A percentile compares a stretch with the other conserved stretches of the same genome.
These are phyloP conservation scores for Papiliotrema nemorosa DNA, from an alignment of 1,284 basidiomycete species.

Conservation along the genomic window DNA sequence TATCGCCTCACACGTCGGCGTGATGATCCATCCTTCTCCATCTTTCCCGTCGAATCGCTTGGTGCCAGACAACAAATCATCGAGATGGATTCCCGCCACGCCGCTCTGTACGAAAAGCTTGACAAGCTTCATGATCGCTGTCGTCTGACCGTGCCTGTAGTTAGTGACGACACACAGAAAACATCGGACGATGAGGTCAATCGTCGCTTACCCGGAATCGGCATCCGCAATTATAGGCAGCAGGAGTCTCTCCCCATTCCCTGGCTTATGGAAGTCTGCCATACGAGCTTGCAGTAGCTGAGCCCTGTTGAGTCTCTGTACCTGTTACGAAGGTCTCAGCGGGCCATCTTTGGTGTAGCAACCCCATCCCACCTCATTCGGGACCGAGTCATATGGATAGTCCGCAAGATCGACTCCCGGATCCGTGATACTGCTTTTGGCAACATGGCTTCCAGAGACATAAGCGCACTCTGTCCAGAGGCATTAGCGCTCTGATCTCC, in stretches of 20 bases:
- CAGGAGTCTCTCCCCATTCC: constrained; percentile 2
- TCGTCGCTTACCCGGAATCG: constrained; percentile 32
- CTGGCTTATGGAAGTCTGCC: constrained; percentile 2
- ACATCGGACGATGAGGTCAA: neutral
- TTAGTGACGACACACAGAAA: neutral
- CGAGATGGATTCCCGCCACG: constrained; percentile 17
- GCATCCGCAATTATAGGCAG: constrained; percentile 20
- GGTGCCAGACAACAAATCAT: constrained; percentile 13
- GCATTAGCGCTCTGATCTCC: too few relatives aligned
- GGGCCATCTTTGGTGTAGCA: neutral
- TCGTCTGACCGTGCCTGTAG: constrained; percentile 49
- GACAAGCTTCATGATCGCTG: constrained; percentile 54
- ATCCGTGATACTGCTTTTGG: constrained; percentile 6
- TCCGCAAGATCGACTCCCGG: constrained; percentile 13
- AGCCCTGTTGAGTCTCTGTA: constrained; percentile 8
- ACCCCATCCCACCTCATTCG: constrained; percentile 1
- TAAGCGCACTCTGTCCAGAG: constrained; percentile 6
- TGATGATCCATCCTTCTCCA: constrained; percentile 10
- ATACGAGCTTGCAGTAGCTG: constrained; percentile 8
- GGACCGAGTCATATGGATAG: constrained; percentile 17
- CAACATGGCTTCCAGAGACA: constrained; percentile 9
- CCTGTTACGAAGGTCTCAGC: neutral
- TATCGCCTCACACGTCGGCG: constrained; percentile 11
- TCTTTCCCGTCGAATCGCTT: constrained; percentile 17
- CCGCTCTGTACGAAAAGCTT: constrained; percentile 20